phyloP scores from a whole-genome alignment of 148 eudicot genomes.

The Cornus suecica region DNA sequence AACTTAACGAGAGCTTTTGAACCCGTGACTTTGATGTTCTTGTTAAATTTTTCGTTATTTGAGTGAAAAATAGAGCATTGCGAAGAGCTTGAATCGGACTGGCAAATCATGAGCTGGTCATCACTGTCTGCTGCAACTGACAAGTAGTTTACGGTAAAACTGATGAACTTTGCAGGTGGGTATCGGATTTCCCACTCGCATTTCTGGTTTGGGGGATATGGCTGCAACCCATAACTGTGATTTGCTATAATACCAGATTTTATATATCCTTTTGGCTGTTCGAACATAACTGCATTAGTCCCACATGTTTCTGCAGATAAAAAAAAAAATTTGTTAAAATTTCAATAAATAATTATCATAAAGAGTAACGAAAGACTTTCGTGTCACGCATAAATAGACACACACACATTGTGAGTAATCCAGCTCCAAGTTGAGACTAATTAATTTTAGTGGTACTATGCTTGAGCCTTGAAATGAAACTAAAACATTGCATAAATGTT shows the following conservation, averaged over 20 bases:
- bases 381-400: background rate
- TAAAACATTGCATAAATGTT: no score
- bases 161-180: background rate
- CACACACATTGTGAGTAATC: background rate
- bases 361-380: background rate
- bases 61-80: background rate
- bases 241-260: background rate
- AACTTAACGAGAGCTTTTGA: background rate
- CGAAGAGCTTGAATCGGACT: background rate
- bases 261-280: background rate
- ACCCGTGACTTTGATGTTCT: background rate
- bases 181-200: background rate
- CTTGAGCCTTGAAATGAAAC: no score
- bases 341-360: background rate
- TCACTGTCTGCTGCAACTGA: background rate
- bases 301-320: background rate
- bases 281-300: background rate
- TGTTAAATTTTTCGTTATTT: background rate
- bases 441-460: no score
- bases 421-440: background rate
- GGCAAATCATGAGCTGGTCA: background rate
- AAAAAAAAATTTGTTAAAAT: background rate
- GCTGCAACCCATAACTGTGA: background rate
- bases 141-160: background rate
- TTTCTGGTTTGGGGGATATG: conserved; percentile 1